A percentile compares a stretch with the other conserved stretches of the same genome.
Evolutionary conservation across 83 land plant species (phyloP).

Genomic region (Picea abies): DNA sequence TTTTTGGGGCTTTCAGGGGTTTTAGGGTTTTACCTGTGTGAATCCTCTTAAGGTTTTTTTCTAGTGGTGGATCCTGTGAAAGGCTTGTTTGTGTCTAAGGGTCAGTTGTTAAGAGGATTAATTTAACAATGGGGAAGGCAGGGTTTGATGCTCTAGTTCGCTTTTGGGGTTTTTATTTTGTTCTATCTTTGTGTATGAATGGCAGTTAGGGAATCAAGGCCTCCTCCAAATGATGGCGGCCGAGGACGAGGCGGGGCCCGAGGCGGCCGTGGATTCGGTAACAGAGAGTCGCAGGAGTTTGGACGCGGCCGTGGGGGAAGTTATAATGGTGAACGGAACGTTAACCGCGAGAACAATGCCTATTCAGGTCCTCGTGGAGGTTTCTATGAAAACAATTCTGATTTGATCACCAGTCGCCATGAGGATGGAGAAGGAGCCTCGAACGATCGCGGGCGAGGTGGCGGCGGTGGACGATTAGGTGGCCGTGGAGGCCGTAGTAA

Average conservation of each 20-base stretch:
- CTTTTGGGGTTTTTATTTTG: background rate
- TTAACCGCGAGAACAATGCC: slow-evolving; percentile 18
- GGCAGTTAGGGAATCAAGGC: slow-evolving; percentile 2
- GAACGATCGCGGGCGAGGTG: slow-evolving; percentile 32
- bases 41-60: background rate
- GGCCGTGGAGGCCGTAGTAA: slow-evolving; percentile 40
- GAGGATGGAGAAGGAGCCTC: slow-evolving; percentile 12
- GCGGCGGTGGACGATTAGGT: slow-evolving; percentile 44
- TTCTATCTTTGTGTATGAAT: background rate
- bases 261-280: slow-evolving; percentile 15
- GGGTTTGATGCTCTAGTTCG: background rate
- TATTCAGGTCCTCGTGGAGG: slow-evolving; percentile 22
- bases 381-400: background rate
- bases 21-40: too few relatives aligned
- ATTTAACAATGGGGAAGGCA: background rate
- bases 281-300: background rate
- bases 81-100: background rate
- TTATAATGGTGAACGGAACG: background rate
- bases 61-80: background rate
- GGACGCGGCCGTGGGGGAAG: slow-evolving; percentile 1
- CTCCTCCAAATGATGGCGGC: background rate
- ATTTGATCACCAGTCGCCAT: background rate
- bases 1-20: too few relatives aligned
- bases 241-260: slow-evolving; percentile 11
- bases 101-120: background rate